Evolutionary conservation across 179 eudicot species (phyloP), one percentile per base, ranked within the genome.

Genomic region (Monotropa hypopitys): DNA sequence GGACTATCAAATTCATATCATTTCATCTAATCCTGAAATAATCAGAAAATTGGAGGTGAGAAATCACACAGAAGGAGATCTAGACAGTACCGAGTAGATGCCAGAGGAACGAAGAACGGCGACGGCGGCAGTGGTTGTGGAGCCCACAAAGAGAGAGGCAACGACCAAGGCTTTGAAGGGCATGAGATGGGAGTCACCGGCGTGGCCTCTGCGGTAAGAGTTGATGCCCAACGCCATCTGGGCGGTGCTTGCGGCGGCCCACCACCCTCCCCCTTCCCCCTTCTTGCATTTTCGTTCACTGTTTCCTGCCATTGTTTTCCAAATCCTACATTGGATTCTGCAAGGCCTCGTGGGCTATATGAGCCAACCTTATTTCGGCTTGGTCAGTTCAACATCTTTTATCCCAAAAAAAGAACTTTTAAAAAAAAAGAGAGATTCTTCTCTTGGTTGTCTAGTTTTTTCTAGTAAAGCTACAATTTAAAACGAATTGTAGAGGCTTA

Each of bases 131-230:
- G 91, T 62, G 74, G 94, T 88, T 77, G 69, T 51, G 70, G 91
- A 87, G 28, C 97, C 94, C 78, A 92, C 88, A 76, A 92, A 89
- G 80, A 92, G 90, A 47, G 97, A 87, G 61, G 91, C 90, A 56
- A 90, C 88, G 72, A 81, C 83, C 74, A 90, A 89, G 57, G 97
- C 97, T 72, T 90, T 90, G n/a, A 90, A 26, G 2, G 97, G 94
- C 97, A 90, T 89, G 21, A 86, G 56, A 54, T 78, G 85, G 59
- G 72, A 66, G 47, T 86, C 85, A 38, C 92, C 94, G 76, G 84
- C 73, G 73, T 76, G 84, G 42, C 91, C 94, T 75, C 69, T 87
- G 47, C 86, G 83, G 57, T 11, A 82, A 6, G 84, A 69, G 51
- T 78, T 77, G 18, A 88, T 82, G 1, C 88, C 97, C 82, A 78